Evolutionary conservation across 192 early-diverging fungal genomes (phyloP), one percentile per base, ranked within the genome.

Genomic region (Phlyctochytrium arcticum): DNA sequence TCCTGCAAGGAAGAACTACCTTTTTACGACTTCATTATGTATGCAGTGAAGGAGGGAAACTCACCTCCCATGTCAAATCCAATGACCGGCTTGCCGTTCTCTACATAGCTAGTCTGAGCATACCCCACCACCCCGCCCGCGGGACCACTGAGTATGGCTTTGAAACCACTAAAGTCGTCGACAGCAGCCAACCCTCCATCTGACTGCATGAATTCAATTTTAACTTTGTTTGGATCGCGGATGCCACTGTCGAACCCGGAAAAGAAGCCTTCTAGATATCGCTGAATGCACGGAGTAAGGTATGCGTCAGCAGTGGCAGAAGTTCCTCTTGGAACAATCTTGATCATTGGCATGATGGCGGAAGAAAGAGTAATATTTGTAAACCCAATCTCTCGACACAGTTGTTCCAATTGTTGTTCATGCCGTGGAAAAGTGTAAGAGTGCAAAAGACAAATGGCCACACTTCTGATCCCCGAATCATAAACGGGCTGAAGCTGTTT

Each of bases 31-130:
- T 1, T 23, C 30, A 29, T 87, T 89, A 19, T 5, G 6, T 15
- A 21, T 27, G 29, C 57, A 55, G 7, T 19, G 23, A 21, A 59
- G 12, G 4, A 9, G n/a, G 54, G 36, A 8, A 0, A 37, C 49
- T 50, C 19, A 17, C 92, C 93, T 27, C 93, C 94, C 96, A 96
- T 97, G 75, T 97, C 96, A 65, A 98, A 98, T 4, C 94, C 96
- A 65, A 98, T 93, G 15, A 96, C 87, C 0, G 91, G 48, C 39
- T 82, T 75, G 24, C 72, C 58, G 42, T 74, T 72, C 62, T 61
- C 61, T 30, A 61, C 65, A 59, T 62, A 75, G 39, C 57, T 71
- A 17, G 88, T 89, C 36, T 78, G 50, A 0, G 87, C 86, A 46
- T 86, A 89, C 30, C 91, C 96, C 21, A 99, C 93, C 24, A 99